These are phyloP conservation scores for Monsonia emarginata DNA, from an alignment of 441 rosid species.

Conservation along the genomic window DNA sequence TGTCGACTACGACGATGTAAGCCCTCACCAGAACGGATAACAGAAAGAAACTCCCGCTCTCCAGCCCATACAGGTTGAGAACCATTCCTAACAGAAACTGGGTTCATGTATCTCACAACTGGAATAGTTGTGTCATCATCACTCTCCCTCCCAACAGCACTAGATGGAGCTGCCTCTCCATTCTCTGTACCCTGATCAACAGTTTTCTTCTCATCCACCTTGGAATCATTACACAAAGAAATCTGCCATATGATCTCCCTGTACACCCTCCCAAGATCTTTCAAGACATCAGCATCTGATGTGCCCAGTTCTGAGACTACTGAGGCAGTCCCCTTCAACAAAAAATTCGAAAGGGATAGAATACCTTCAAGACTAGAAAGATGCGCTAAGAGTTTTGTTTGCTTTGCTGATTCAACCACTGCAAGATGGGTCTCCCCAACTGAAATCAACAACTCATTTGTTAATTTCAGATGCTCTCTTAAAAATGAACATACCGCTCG, in stretches of 20 bases:
- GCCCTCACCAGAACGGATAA: conserved; percentile 69
- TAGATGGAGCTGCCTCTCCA: conserved; percentile 51
- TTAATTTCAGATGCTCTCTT: conserved; percentile 59
- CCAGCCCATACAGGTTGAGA: conserved; percentile 73
- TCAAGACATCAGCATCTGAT: conserved; percentile 85
- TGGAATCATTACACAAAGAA: conserved; percentile 58
- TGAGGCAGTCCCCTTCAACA: conserved; percentile 70
- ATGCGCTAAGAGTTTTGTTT: conserved; percentile 47
- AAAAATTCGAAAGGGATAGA: conserved; percentile 61
- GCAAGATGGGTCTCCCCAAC: conserved; percentile 57
- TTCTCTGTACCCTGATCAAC: conserved; percentile 48
- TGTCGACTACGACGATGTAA: conserved; percentile 77
- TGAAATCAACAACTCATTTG: conserved; percentile 46
- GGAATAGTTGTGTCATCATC: conserved; percentile 69
- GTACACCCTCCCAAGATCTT: conserved; percentile 69
- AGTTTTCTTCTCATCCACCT: conserved; percentile 57
- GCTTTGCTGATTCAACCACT: conserved; percentile 42
- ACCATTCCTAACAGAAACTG: conserved; percentile 60
- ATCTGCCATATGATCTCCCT: conserved; percentile 78
- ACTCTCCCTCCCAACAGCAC: conserved; percentile 67
- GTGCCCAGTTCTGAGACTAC: conserved; percentile 75
- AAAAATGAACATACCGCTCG: conserved; percentile 66
- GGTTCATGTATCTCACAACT: conserved; percentile 64
- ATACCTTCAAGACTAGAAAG: conserved; percentile 75
- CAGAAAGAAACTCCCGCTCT: conserved; percentile 71